A percentile compares a stretch with the other conserved stretches of the same genome.
These are phyloP conservation scores for Spiraea crenata DNA, from an alignment of 331 rosid species.

Conservation along the genomic window DNA sequence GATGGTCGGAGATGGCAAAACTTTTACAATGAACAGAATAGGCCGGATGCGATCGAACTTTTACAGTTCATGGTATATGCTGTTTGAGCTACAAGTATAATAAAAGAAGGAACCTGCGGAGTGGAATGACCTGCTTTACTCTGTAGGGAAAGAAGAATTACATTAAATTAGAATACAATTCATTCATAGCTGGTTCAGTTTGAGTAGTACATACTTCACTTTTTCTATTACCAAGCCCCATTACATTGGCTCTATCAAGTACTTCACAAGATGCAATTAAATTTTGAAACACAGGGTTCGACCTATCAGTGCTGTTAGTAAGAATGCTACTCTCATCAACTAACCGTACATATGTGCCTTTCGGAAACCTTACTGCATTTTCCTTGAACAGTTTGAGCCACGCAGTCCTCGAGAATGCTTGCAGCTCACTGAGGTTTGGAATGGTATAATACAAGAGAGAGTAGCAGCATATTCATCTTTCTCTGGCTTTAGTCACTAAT, in stretches of 20 bases:
- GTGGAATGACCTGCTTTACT: too few species aligned
- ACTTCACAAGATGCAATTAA: constrained; percentile 58
- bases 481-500: constrained; percentile 60
- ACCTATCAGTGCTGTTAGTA: constrained; percentile 32
- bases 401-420: constrained; percentile 57
- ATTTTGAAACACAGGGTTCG: constrained; percentile 43
- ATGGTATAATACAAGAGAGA: constrained; percentile 44
- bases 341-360: constrained; percentile 44
- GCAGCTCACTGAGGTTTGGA: constrained; percentile 32
- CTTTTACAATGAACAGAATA: too few species aligned
- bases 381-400: constrained; percentile 63
- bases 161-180: constrained; percentile 1
- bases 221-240: constrained; percentile 24
- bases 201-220: too few species aligned
- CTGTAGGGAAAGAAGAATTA: background rate
- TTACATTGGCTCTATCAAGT: constrained; percentile 27
- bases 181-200: too few species aligned
- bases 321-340: constrained; percentile 40
- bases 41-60: too few species aligned
- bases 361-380: constrained; percentile 47
- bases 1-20: too few species aligned
- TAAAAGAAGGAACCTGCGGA: too few species aligned
- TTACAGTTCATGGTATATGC: too few species aligned
- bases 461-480: constrained; percentile 53
- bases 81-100: too few species aligned